phyloP scores from a whole-genome alignment of 139 green algal species.

The Chlamydomonas asymmetrica region DNA sequence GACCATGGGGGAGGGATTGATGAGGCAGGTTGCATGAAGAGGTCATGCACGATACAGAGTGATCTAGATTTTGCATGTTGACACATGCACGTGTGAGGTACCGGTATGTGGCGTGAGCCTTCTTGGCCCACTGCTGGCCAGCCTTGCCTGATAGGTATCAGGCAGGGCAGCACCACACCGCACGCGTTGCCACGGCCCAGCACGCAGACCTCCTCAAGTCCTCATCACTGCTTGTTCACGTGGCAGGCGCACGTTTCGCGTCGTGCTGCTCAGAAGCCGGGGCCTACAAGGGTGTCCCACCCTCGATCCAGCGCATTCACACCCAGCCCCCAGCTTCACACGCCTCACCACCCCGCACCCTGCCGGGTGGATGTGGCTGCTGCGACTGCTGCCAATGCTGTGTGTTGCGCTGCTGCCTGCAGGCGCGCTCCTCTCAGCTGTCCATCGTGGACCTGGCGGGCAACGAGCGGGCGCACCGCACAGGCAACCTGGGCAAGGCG shows the following conservation, averaged over 20 bases:
- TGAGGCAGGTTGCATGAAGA: background rate
- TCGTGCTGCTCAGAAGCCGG: too few species aligned
- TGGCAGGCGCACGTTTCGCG: too few species aligned
- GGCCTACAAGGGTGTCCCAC: too few species aligned
- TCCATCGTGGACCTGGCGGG: slow-evolving; percentile 84
- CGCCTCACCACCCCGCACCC: background rate
- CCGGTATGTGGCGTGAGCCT: too few species aligned
- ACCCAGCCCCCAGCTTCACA: background rate
- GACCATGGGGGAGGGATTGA: background rate
- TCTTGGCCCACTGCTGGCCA: too few species aligned
- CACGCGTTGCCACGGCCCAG: too few species aligned
- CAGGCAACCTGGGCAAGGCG: slow-evolving; percentile 64
- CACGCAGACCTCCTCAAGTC: too few species aligned
- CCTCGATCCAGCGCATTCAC: background rate
- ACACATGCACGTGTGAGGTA: too few species aligned
- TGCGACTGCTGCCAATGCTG: background rate
- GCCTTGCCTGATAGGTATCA: too few species aligned
- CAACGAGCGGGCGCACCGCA: slow-evolving; percentile 67
- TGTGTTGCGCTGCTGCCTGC: background rate
- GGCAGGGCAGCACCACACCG: too few species aligned
- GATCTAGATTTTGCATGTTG: background rate
- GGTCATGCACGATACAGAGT: background rate
- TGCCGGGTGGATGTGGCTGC: background rate
- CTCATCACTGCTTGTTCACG: too few species aligned
- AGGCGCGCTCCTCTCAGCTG: slow-evolving; percentile 29